phyloP scores from a whole-genome alignment of 2,329 filamentous ascomycete species.

The Celoporthe dispersa region DNA sequence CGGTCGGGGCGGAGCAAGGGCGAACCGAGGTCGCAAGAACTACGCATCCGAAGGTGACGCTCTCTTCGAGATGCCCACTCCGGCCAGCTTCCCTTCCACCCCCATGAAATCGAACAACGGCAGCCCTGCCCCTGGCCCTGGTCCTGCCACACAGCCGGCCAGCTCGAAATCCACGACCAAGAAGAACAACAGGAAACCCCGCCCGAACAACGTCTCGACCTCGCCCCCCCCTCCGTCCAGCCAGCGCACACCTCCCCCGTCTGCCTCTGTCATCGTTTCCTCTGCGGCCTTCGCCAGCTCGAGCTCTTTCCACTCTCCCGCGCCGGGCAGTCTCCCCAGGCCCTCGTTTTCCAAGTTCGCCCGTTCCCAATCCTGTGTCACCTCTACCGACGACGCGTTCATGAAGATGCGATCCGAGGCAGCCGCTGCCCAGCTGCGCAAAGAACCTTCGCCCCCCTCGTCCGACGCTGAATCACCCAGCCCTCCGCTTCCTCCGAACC shows the following conservation, averaged over 20 bases:
- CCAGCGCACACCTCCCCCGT: conserved; percentile 51
- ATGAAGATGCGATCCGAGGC: conserved; percentile 39
- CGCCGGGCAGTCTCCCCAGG: conserved; percentile 85
- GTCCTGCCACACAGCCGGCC: conserved; percentile 37
- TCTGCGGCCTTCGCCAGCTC: conserved; percentile 80
- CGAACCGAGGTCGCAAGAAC: conserved; percentile 51
- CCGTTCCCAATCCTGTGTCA: conserved; percentile 14
- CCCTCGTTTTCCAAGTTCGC: conserved; percentile 70
- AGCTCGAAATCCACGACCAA: conserved; percentile 40
- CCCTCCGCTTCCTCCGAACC: conserved; percentile 45
- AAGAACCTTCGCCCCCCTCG: conserved; percentile 56
- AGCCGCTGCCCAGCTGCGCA: conserved; percentile 33
- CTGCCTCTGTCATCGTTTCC: conserved; percentile 49
- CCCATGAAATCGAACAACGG: conserved; percentile 50
- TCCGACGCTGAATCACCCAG: conserved; percentile 57
- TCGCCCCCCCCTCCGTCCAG: conserved; percentile 49
- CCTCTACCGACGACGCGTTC: conserved; percentile 24
- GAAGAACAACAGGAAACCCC: conserved; percentile 37
- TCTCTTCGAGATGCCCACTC: conserved; percentile 41
- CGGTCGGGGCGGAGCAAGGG: conserved; percentile 45
- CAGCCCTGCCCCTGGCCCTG: conserved; percentile 40
- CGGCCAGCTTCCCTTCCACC: conserved; percentile 47
- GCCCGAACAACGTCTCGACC: conserved; percentile 38
- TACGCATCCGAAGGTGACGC: conserved; percentile 65
- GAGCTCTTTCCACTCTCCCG: conserved; percentile 87